Evolutionary conservation across 371 early-diverging fungal species (phyloP), one percentile per base, ranked within the genome.

Genomic region (Gilbertella persicaria): DNA sequence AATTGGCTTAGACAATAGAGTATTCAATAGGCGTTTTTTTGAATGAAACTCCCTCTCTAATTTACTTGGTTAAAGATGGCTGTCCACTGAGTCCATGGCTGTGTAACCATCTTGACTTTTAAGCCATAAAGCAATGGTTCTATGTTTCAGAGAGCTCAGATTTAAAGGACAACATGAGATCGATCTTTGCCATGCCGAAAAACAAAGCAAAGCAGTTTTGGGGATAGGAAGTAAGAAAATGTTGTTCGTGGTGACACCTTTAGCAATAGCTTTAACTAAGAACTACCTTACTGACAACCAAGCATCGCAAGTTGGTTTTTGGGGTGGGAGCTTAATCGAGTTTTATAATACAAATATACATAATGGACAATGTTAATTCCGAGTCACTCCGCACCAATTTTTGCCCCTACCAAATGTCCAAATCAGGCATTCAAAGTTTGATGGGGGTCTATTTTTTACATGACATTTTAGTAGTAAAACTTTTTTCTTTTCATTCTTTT

Each of bases 321-420:
- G 61, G 61, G 61, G 61, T 55, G 45, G 33, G 17, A 41, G 38
- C 44, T 21, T 33, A 43, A 49, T 26, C 19, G 23, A 8, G 43
- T 24, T 55, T 54, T 60, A 53, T 50, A 60, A 60, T 58, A 58
- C 58, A 45, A 39, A 45, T 58, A 58, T 58, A 58, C 58, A 42
- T n/a, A n/a, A 14, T n/a, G 13, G 28, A 28, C 39, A 46, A 30
- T 21, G 36, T 20, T 24, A 47, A 55, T 45, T 30, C 52, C 52
- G 53, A 52, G 42, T 44, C 62, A 55, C 62, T 62, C 62, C 62
- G 62, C 56, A 56, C 30, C 40, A 37, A 53, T 48, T 44, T 60
- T 55, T 56, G 62, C 62, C 62, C 62, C 62, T 62, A 62, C 62
- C 56, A 62, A 47, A 24, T 51, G 41, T 56, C 62, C 53, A 52